phyloP scores from a whole-genome alignment of 2,329 filamentous ascomycete genomes.

The Metarhizium brunneum region DNA sequence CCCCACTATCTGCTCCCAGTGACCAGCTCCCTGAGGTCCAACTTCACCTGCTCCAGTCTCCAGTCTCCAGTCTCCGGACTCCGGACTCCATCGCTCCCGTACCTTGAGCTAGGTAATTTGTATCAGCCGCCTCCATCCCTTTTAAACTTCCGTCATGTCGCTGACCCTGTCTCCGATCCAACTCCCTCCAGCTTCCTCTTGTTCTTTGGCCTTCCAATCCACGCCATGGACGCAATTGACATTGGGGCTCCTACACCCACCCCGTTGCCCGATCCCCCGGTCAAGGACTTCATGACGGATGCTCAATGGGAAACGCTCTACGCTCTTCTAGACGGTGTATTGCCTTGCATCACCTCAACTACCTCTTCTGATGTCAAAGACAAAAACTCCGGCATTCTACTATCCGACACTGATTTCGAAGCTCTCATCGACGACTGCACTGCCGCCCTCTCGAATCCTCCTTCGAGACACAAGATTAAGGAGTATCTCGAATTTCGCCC shows the following conservation, averaged over 20 bases:
- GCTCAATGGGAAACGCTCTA: conserved; percentile 45
- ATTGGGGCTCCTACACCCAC: conserved; percentile 5
- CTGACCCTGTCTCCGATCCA: no score
- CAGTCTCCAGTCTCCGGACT: no score
- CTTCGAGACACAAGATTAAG: conserved; percentile 34
- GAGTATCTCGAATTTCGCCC: conserved; percentile 44
- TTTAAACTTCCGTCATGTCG: no score
- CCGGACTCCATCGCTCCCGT: no score
- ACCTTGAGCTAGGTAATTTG: no score
- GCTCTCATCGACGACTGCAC: conserved; percentile 30
- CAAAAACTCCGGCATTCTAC: conserved; percentile 16
- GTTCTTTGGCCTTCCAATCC: background rate
- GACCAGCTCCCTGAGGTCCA: no score
- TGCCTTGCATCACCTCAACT: conserved; percentile 47
- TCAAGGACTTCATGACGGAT: conserved; percentile 30
- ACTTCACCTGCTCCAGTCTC: no score
- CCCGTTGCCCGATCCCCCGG: conserved; percentile 17
- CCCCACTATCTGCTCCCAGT: no score
- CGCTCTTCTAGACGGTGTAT: conserved; percentile 45
- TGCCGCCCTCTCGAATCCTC: conserved; percentile 26
- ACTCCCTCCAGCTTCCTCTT: background rate
- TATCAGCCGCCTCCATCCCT: no score
- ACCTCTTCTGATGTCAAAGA: conserved; percentile 24
- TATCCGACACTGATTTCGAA: conserved; percentile 42
- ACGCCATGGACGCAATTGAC: background rate